Conservation (phyloP, 768 basidiomycete genomes). For the Lepiota brunneoincarnata region DNA sequence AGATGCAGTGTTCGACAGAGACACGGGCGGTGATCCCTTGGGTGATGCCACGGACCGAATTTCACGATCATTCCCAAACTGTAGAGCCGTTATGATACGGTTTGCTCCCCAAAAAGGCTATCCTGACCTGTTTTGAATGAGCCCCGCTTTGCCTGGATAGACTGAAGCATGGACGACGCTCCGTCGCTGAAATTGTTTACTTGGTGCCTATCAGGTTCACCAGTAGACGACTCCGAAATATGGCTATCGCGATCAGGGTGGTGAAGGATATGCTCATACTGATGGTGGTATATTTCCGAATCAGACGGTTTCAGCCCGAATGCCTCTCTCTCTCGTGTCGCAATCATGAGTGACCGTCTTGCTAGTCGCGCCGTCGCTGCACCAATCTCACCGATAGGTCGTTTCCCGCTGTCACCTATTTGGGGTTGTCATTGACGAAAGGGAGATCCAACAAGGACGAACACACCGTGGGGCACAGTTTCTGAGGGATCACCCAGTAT, state of each 20-base stretch:
- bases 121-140: not conserved
- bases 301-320: constrained; percentile 11
- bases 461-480: not conserved
- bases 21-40: too few species aligned
- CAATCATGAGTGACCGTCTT: constrained; percentile 1
- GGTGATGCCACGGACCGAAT: too few species aligned
- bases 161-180: not conserved
- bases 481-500: not conserved
- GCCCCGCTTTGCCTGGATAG: not conserved
- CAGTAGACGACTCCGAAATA: not conserved
- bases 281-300: constrained; percentile 51
- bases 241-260: not conserved
- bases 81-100: too few species aligned
- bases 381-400: not conserved
- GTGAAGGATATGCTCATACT: constrained; percentile 26
- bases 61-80: too few species aligned
- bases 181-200: not conserved
- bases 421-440: not conserved
- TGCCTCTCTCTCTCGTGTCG: constrained; percentile 4
- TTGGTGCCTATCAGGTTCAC: not conserved
- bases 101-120: too few species aligned
- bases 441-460: not conserved
- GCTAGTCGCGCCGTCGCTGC: not conserved
- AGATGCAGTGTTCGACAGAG: too few species aligned
- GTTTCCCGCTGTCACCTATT: not conserved